Evolutionary conservation across 371 early-diverging fungal species (phyloP).

Genomic region (Mucor plumbeus): DNA sequence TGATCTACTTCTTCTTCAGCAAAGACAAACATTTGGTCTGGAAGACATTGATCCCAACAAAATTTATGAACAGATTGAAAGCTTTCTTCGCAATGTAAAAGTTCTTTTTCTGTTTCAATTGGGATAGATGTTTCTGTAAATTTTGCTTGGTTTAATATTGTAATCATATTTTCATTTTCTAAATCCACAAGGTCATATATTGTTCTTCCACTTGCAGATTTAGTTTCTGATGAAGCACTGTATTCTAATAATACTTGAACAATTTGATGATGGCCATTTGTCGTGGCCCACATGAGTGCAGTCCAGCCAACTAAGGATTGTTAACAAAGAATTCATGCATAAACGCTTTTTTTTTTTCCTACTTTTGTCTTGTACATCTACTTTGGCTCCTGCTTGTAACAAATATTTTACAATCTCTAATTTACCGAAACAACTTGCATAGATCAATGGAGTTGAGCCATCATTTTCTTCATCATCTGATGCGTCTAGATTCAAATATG

Average conservation of each 20-base stretch:
- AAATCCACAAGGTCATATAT: conserved; percentile 74
- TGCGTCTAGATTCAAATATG: conserved; percentile 23
- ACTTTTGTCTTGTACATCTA: conserved; percentile 82
- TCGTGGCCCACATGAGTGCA: conserved; percentile 92
- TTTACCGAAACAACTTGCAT: conserved; percentile 90
- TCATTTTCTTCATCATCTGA: conserved; percentile 75
- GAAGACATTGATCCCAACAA: conserved; percentile 78
- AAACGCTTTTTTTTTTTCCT: conserved; percentile 18
- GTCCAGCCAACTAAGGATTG: conserved; percentile 89
- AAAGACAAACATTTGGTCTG: conserved; percentile 93
- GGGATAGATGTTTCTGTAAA: background rate
- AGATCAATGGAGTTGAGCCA: conserved; percentile 82
- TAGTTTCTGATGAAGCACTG: conserved; percentile 74
- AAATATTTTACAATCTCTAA: conserved; percentile 63
- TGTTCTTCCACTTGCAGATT: conserved; percentile 76
- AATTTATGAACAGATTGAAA: conserved; percentile 60
- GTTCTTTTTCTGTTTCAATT: background rate
- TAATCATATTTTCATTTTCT: conserved; percentile 59
- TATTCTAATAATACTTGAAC: conserved; percentile 74
- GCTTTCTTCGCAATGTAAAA: conserved; percentile 26
- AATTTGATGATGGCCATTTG: conserved; percentile 78
- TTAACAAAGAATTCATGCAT: background rate
- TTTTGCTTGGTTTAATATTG: conserved; percentile 38
- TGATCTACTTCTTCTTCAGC: conserved; percentile 67
- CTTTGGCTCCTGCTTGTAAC: conserved; percentile 72